A percentile compares a stretch with the other conserved stretches of the same genome.
Conservation (phyloP, 805 yeast species). For the Candida ulmi region DNA sequence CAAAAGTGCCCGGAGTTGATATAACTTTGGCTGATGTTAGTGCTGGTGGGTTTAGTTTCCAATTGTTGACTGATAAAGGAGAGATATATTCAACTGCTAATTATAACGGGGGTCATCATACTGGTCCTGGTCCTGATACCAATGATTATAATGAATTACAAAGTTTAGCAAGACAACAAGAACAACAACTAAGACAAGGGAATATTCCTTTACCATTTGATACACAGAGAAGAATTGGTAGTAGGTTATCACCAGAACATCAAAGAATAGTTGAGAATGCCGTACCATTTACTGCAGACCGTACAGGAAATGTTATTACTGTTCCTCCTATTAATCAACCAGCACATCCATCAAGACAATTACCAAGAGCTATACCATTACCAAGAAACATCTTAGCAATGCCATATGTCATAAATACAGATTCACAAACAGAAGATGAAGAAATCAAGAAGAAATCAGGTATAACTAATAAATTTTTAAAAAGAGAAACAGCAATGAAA, state of each 20-base stretch:
- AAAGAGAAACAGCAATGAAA: constrained; percentile 17
- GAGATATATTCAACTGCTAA: constrained; percentile 47
- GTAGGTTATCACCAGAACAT: too few species aligned
- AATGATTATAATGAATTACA: constrained; percentile 26
- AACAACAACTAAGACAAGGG: background rate
- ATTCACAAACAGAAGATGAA: background rate
- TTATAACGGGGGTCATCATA: constrained; percentile 33
- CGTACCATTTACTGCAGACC: too few species aligned
- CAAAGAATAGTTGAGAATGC: too few species aligned
- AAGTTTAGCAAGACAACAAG: constrained; percentile 8
- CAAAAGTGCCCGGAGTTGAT: constrained; percentile 31
- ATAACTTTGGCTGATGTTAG: constrained; percentile 40
- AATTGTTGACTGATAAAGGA: constrained; percentile 51
- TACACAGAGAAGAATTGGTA: background rate
- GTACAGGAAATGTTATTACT: too few species aligned
- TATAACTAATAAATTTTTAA: constrained; percentile 6
- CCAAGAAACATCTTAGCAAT: background rate
- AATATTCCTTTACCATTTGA: background rate
- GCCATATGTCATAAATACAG: background rate
- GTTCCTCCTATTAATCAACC: background rate
- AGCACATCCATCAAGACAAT: background rate
- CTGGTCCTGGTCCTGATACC: constrained; percentile 35
- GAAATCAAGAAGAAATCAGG: constrained; percentile 2
- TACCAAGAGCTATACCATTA: background rate
- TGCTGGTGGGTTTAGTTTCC: constrained; percentile 63